Evolutionary conservation across 306 rosid genomes (phyloP), one percentile per base, ranked within the genome.

Genomic region (Vicia sativa): DNA sequence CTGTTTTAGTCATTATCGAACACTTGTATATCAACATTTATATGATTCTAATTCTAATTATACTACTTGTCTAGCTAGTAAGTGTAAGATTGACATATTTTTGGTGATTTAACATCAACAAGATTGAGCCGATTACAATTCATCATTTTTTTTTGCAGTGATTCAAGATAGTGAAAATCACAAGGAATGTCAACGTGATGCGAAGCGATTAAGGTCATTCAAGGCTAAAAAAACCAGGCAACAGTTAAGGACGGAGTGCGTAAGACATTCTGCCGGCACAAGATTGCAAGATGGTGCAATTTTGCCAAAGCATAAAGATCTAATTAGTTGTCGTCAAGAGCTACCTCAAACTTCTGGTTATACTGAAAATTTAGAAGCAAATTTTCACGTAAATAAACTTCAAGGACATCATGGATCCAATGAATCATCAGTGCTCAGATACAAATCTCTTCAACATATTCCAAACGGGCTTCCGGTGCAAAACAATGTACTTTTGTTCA

Each of bases 131-230:
- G 44, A 61, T 52, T 42, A 50, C 54, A 46, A 46, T 39, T 48
- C 44, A 68, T 55, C 31, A 42, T 68, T 76, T 53, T 76, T 53
- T 69, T 26, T 38, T 70, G 63, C 57, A 77, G 68, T 10, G 49
- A 55, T 28, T 56, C 26, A 3, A 62, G 62, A 44, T 62, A 39
- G 6, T 43, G 62, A 56, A 44, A 63, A 19, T 62, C 46, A 34
- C 37, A 70, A 54, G 61, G 72, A 56, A 45, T 6, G 13, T 42
- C 58, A 68, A 62, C 62, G 9, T 57, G 62, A 26, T 65, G 72
- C 81, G 18, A 63, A 49, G 55, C 28, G 16, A n/a, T 56, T 71
- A 57, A 64, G 68, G 63, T 50, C 67, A 45, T 56, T 64, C 44
- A 57, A 71, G 69, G 57, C 64, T 46, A 52, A 48, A 44, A 43